Evolutionary conservation across 2,329 filamentous ascomycete genomes (phyloP).

Genomic region (Fusarium irregulare): DNA sequence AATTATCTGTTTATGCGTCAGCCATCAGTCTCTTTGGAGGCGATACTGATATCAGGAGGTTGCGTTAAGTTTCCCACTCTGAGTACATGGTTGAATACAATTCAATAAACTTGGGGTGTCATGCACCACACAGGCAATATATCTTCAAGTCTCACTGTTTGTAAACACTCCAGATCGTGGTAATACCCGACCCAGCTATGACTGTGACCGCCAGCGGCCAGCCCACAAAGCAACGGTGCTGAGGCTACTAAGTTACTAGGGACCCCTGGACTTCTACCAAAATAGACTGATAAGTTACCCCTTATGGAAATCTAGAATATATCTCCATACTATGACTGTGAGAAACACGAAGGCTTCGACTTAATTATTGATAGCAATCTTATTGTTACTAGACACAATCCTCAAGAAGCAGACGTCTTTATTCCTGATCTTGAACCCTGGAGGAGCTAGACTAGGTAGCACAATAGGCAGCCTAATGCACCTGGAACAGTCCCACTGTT

Average conservation of each 20-base stretch:
- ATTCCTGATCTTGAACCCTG: not conserved
- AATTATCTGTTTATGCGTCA: conserved; percentile 4
- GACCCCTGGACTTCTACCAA: not conserved
- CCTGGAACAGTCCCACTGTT: conserved; percentile 24
- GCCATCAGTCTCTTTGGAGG: conserved; percentile 8
- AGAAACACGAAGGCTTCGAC: not conserved
- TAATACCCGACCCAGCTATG: not conserved
- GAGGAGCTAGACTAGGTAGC: conserved; percentile 5
- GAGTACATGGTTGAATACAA: not conserved
- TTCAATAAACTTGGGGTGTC: not conserved
- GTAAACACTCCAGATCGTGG: not conserved
- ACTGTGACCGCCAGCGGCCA: not conserved
- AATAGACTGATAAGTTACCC: not conserved
- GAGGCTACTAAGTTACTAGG: not conserved
- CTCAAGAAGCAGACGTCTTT: not conserved
- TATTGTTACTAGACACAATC: not conserved
- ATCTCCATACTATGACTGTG: not conserved
- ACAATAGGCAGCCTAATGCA: conserved; percentile 10
- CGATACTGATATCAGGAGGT: not conserved
- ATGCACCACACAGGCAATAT: not conserved
- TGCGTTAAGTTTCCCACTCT: not conserved
- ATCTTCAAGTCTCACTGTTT: not conserved
- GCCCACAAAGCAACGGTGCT: not conserved
- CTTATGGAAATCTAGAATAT: not conserved
- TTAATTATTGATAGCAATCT: not conserved